These are phyloP conservation scores for Talaromyces sp. DNA, from an alignment of 2,329 filamentous ascomycete genomes.

Conservation along the genomic window DNA sequence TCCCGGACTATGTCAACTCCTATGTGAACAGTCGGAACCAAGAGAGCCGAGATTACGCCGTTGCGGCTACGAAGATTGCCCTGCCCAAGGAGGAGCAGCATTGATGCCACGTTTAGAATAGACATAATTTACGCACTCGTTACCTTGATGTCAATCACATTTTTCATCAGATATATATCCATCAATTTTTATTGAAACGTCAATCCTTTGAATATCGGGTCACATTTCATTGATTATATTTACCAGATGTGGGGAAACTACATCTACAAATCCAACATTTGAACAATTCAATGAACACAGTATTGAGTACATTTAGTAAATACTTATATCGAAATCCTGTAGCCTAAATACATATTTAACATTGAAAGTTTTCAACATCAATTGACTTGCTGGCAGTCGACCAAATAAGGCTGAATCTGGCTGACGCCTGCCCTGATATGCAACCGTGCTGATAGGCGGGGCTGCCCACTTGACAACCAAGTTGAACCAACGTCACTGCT, in stretches of 20 bases:
- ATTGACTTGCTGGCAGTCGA: neutral
- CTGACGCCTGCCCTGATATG: neutral
- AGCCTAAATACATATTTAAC: neutral
- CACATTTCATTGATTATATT: no score
- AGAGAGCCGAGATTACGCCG: conserved; percentile 38
- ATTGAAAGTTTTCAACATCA: neutral
- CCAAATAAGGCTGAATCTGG: neutral
- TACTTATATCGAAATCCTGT: neutral
- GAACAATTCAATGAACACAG: no score
- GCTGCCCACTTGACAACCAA: neutral
- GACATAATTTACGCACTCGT: neutral
- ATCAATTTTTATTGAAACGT: no score
- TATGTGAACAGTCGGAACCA: conserved; percentile 48
- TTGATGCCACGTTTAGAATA: neutral
- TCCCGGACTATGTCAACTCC: conserved; percentile 57
- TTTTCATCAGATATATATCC: neutral
- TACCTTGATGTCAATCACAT: neutral
- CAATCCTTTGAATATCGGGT: no score
- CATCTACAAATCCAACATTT: no score
- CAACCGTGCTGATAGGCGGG: neutral
- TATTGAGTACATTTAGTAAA: no score
- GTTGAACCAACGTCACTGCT: neutral
- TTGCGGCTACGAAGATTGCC: conserved; percentile 21
- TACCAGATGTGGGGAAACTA: no score
- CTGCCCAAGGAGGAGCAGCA: conserved; percentile 17